Percentiles rank a stretch among this genome's conserved stretches.
Conservation (phyloP, 2,329 filamentous ascomycete genomes). For the Trichoderma hamatum region DNA sequence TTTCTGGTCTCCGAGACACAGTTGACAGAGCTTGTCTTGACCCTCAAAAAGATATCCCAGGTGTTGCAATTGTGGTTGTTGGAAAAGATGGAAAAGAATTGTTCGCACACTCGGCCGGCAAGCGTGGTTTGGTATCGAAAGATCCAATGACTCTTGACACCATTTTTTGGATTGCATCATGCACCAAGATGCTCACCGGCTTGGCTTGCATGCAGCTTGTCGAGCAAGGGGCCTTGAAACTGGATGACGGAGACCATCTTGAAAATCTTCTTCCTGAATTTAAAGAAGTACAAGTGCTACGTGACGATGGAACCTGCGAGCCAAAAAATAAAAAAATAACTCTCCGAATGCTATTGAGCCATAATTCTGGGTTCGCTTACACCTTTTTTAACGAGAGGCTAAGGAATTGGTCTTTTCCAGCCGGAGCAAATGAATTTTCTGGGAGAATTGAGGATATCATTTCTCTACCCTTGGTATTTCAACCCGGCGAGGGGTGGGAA, state of each 20-base stretch:
- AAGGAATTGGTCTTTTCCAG: constrained; percentile 10
- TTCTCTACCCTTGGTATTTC: neutral
- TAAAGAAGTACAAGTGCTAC: constrained; percentile 5
- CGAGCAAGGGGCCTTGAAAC: neutral
- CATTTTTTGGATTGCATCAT: constrained; percentile 14
- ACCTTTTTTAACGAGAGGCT: constrained; percentile 8
- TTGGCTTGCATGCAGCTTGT: constrained; percentile 23
- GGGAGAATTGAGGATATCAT: constrained; percentile 7
- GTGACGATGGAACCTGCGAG: constrained; percentile 1
- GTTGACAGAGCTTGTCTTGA: constrained; percentile 4
- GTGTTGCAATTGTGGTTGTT: constrained; percentile 6
- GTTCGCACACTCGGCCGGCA: constrained; percentile 12
- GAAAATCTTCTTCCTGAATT: neutral
- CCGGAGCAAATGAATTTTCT: neutral
- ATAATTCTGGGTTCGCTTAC: constrained; percentile 16
- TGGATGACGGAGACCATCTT: constrained; percentile 9
- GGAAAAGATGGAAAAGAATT: constrained; percentile 12
- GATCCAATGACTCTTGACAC: constrained; percentile 11
- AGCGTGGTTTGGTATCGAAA: neutral
- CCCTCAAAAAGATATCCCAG: neutral
- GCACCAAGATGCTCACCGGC: constrained; percentile 13
- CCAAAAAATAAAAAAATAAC: constrained; percentile 7
- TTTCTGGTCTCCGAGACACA: neutral
- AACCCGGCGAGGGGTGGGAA: constrained; percentile 14
- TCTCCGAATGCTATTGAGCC: constrained; percentile 13